Evolutionary conservation across 2,329 filamentous ascomycete species (phyloP), one percentile per base, ranked within the genome.

Genomic region (Calonectria naviculata): DNA sequence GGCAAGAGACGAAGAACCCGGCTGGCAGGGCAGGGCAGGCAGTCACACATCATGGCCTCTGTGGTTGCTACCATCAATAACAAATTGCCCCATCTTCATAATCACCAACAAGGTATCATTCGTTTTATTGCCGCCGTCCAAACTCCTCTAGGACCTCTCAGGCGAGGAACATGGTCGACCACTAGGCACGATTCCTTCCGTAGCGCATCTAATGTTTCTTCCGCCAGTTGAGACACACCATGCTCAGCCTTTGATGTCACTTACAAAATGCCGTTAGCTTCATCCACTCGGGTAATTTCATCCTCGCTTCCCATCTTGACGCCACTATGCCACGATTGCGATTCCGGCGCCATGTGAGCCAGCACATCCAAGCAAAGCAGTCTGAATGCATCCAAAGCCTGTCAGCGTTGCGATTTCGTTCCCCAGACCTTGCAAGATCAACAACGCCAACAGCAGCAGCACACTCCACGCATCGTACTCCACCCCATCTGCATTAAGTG

Each of bases 41-140:
- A 47, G 54, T 47, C 36, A 44, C 42, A 41, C 24, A 64, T 42
- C 42, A 24, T 46, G 31, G 31, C 17, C 46, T 6, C 26, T 12
- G 46, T 52, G 36, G 17, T 52, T 31, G 29, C 29, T 42, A 24
- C 42, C 41, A 13, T 44, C 41, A 24, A 44, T 65, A 62, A 24
- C 46, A 46, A 34, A 52, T 13, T 4, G 7, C 28, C 52, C 52
- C 31, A 46, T 66, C 47, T 54, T 54, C 62, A 44, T 46, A 36
- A 66, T 47, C 46, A 54, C 68, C 68, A 66, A 64, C 56, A 61
- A 66, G 63, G 68, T 70, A 28, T 36, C 68, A 70, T 70, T 66
- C 63, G 63, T 70, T 66, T 66, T 41, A 12, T 34, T 31, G 26
- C 38, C 38, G 63, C 44, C 44, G 47, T 31, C 29, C 41, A 67